These are phyloP conservation scores for Chloranthus sessilifolius DNA, from an alignment of 164 flowering plant species.

Conservation along the genomic window DNA sequence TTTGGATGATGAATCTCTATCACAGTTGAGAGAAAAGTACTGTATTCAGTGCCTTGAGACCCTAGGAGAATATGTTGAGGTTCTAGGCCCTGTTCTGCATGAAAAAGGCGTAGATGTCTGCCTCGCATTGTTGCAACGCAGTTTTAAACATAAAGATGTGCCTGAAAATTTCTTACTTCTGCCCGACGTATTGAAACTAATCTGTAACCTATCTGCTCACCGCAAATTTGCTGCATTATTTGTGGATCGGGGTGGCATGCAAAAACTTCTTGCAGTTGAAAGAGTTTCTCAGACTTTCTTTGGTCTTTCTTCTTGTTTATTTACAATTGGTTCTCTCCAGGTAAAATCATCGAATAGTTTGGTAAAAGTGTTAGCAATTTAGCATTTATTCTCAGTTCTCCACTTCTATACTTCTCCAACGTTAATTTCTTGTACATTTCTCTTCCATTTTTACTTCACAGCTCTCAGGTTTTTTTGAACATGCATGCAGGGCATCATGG, in stretches of 20 bases:
- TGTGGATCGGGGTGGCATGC: slow-evolving; percentile 98
- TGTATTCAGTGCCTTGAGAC: slow-evolving; percentile 87
- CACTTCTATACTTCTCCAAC: too few species aligned
- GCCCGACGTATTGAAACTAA: slow-evolving; percentile 84
- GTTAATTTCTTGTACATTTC: too few species aligned
- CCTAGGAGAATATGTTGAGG: slow-evolving; percentile 94
- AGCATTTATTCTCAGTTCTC: background rate
- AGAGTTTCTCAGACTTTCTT: slow-evolving; percentile 62
- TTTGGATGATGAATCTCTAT: slow-evolving; percentile 55
- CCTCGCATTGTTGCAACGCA: slow-evolving; percentile 62
- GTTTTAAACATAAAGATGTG: slow-evolving; percentile 38
- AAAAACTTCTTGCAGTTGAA: slow-evolving; percentile 75
- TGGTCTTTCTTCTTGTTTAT: slow-evolving; percentile 94
- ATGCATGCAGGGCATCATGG: slow-evolving; percentile 84
- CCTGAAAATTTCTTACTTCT: slow-evolving; percentile 36
- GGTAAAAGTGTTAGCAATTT: background rate
- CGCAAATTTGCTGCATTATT: slow-evolving; percentile 88
- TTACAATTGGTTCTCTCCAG: slow-evolving; percentile 95
- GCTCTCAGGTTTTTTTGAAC: slow-evolving; percentile 5
- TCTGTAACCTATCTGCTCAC: slow-evolving; percentile 93
- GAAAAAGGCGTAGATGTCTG: slow-evolving; percentile 98
- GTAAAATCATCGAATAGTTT: slow-evolving; percentile 25
- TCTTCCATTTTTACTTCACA: background rate
- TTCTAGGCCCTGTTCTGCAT: slow-evolving; percentile 92
- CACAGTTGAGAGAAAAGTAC: slow-evolving; percentile 68